Percentiles rank a stretch among this genome's conserved stretches.
Conservation (phyloP, 768 basidiomycete genomes). For the Psilocybe sp. region DNA sequence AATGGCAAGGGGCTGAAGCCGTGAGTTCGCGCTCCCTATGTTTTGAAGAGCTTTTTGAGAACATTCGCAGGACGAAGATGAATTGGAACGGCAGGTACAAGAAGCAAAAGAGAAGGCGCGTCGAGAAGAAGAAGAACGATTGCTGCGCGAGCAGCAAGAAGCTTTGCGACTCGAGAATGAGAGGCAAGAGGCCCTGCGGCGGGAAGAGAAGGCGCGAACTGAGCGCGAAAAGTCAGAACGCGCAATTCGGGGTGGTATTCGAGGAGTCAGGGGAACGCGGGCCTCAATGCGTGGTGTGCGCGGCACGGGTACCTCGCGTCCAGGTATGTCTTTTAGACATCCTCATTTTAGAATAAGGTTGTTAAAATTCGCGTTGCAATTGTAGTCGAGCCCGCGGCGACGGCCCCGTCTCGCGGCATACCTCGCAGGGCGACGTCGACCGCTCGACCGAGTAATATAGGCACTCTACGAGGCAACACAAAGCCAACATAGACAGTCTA, state of each 20-base stretch:
- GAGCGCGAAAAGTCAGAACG: constrained; percentile 47
- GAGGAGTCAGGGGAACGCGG: constrained; percentile 72
- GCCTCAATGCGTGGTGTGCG: constrained; percentile 56
- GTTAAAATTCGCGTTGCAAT: not conserved
- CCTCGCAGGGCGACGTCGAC: constrained; percentile 14
- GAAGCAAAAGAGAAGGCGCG: constrained; percentile 40
- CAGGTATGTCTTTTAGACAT: constrained; percentile 26
- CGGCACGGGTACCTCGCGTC: constrained; percentile 26
- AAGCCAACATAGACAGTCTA: constrained; percentile 5
- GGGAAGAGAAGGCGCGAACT: constrained; percentile 35
- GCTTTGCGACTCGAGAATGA: constrained; percentile 45
- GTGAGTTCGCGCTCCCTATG: constrained; percentile 37
- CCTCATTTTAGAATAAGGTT: not conserved
- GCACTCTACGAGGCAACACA: constrained; percentile 3
- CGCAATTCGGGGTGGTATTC: constrained; percentile 50
- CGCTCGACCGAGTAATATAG: constrained; percentile 8
- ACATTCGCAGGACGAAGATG: constrained; percentile 55
- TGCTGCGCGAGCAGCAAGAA: constrained; percentile 44
- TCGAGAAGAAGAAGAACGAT: constrained; percentile 46
- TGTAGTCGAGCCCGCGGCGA: constrained; percentile 2
- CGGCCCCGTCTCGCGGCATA: constrained; percentile 13
- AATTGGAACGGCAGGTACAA: constrained; percentile 44
- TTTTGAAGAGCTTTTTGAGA: not conserved
- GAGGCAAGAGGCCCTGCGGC: constrained; percentile 41
- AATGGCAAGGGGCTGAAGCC: constrained; percentile 71